These are phyloP conservation scores for Tolypocladium album DNA, from an alignment of 2,329 filamentous ascomycete species.

Conservation along the genomic window DNA sequence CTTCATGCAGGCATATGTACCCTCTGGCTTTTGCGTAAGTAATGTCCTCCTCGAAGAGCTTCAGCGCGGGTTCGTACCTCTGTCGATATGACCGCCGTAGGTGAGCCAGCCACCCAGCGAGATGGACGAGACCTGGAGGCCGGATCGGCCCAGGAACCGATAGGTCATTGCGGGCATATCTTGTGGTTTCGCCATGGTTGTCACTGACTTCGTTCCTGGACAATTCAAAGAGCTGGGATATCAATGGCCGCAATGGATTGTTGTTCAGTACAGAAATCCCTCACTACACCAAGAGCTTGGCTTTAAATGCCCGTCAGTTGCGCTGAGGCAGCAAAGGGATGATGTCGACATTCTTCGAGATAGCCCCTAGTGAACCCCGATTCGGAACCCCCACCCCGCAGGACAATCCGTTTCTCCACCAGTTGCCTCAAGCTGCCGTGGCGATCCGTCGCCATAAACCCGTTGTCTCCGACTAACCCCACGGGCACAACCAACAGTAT, in stretches of 20 bases:
- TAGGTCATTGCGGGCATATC: slow-evolving; percentile 52
- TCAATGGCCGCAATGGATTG: not conserved
- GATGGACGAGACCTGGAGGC: slow-evolving; percentile 64
- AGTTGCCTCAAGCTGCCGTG: not conserved
- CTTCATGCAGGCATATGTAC: slow-evolving; percentile 49
- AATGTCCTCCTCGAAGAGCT: not conserved
- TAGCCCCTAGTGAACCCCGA: not conserved
- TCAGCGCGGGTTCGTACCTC: slow-evolving; percentile 33
- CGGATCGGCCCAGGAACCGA: slow-evolving; percentile 59
- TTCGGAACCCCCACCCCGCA: not conserved
- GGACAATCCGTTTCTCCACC: not conserved
- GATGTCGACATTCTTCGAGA: not conserved
- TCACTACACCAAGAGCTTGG: not conserved
- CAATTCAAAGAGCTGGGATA: not conserved
- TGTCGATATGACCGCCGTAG: slow-evolving; percentile 62
- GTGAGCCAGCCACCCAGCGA: slow-evolving; percentile 65
- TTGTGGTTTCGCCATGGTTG: slow-evolving; percentile 27
- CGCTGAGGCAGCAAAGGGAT: not conserved
- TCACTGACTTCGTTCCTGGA: not conserved
- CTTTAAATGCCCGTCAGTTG: not conserved
- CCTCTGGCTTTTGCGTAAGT: slow-evolving; percentile 13
- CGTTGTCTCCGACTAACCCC: not conserved
- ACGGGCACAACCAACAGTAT: too few species aligned
- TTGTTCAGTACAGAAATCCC: not conserved
- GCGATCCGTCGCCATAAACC: not conserved